Base-by-base conservation (phyloP, 768 basidiomycete genomes). In the Scleroderma citrinum region DNA sequence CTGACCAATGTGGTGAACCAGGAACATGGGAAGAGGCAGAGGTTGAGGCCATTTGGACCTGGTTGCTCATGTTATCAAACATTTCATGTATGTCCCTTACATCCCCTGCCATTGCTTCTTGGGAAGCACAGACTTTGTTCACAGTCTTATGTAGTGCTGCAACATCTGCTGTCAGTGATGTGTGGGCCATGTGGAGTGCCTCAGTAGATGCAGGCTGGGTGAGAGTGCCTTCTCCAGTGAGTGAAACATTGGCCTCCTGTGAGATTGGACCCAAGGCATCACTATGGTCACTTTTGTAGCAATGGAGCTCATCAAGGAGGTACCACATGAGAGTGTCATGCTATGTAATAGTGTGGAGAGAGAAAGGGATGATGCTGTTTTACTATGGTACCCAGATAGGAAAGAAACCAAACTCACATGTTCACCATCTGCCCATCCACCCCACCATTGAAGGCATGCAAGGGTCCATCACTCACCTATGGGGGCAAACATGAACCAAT, bases 341-440 rank as follows among this genome's bases (percentile, higher is more conserved):
- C 44, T 49, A 32, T 10, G n/a, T n/a, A n/a, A n/a, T n/a, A n/a
- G n/a, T n/a, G n/a, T n/a, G 14, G 32, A 7, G 23, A 29, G 7
- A 5, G 19, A 29, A 11, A 19, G 23, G 8, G 21, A 40, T 6
- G 20, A 20, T 21, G 21, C 14, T 23, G 24, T 34, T 24, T 14
- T 20, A 4, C 21, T 17, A 16, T 30, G 12, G n/a, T 16, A 29
- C 23, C 11, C 26, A 46, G 32, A 48, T 19, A 14, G 24, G 23
- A 14, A 43, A 7, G 14, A 0, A n/a, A n/a, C 13, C n/a, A n/a
- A n/a, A 58, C 65, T 32, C 38, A 71, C 71, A 44, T 68, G 61
- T 48, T 74, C 70, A 0, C 63, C 59, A 23, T 56, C 55, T 14
- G 70, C 69, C 73, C 71, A 73, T n/a, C n/a, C n/a, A n/a, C n/a